Percentiles rank a stretch among this genome's conserved stretches.
Conservation (phyloP, 768 basidiomycete species). For the Lactifluus echinatus region DNA sequence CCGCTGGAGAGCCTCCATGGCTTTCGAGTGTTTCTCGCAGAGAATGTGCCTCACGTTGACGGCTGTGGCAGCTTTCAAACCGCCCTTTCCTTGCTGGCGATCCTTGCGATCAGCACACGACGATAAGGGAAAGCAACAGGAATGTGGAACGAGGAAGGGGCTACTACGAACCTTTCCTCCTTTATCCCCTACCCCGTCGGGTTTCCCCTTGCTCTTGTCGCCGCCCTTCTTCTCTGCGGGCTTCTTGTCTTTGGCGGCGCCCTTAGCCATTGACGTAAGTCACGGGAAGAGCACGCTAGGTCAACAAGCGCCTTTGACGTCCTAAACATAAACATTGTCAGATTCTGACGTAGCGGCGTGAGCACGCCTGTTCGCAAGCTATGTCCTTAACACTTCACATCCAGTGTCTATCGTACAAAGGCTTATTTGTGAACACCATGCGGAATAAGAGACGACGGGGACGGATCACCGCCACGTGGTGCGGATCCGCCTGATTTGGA, state of each 20-base stretch:
- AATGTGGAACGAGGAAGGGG: neutral
- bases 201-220: constrained; percentile 22
- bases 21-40: constrained; percentile 81
- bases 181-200: constrained; percentile 3
- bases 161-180: constrained; percentile 2
- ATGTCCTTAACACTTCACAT: no score
- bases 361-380: no score
- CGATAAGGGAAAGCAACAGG: neutral
- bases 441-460: neutral
- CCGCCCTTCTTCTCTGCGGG: constrained; percentile 36
- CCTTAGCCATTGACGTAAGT: constrained; percentile 1
- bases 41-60: constrained; percentile 83
- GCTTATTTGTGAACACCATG: constrained; percentile 10
- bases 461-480: constrained; percentile 7
- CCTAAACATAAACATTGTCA: no score
- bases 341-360: no score
- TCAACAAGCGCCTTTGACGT: no score
- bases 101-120: neutral
- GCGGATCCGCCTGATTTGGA: neutral
- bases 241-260: constrained; percentile 29
- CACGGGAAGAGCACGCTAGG: neutral
- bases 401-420: no score
- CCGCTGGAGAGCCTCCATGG: constrained; percentile 67
- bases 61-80: constrained; percentile 69
- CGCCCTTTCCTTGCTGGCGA: constrained; percentile 49